A percentile compares a stretch with the other conserved stretches of the same genome.
Conservation (phyloP, 192 early-diverging fungal species). For the Chytriomyces confervae region DNA sequence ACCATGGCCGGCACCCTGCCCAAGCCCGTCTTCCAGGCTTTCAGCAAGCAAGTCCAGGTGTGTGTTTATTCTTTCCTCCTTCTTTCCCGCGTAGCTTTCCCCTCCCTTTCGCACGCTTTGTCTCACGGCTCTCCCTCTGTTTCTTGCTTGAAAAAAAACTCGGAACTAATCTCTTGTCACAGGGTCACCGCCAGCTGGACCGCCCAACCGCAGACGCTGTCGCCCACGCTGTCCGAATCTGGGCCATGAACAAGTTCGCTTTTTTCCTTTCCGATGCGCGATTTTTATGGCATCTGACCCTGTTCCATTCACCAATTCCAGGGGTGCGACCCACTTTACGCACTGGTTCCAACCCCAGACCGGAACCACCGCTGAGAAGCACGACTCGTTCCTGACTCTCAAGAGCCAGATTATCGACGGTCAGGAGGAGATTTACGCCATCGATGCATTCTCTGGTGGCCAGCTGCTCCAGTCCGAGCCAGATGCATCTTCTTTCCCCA, state of each 20-base stretch:
- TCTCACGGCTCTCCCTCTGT: no score
- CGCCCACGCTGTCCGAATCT: conserved; percentile 96
- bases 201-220: conserved; percentile 96
- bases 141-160: no score
- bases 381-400: conserved; percentile 95
- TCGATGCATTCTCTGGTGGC: conserved; percentile 96
- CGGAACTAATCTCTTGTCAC: conserved; percentile 9
- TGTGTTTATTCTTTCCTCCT: neutral
- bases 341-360: conserved; percentile 99
- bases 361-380: conserved; percentile 98
- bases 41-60: conserved; percentile 87
- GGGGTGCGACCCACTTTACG: conserved; percentile 97
- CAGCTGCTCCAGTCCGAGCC: conserved; percentile 98
- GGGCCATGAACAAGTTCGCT: conserved; percentile 86
- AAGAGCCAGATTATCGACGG: conserved; percentile 80
- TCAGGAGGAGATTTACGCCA: conserved; percentile 85
- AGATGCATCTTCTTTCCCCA: conserved; percentile 99
- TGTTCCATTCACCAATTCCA: conserved; percentile 23
- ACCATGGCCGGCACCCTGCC: conserved; percentile 87
- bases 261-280: neutral
- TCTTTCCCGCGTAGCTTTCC: neutral
- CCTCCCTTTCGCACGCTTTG: no score
- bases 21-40: conserved; percentile 93
- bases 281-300: neutral
- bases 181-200: conserved; percentile 88